These are phyloP conservation scores for Hordeum pubiflorum DNA, from an alignment of 202 grass and related monocot genomes.

Conservation along the genomic window DNA sequence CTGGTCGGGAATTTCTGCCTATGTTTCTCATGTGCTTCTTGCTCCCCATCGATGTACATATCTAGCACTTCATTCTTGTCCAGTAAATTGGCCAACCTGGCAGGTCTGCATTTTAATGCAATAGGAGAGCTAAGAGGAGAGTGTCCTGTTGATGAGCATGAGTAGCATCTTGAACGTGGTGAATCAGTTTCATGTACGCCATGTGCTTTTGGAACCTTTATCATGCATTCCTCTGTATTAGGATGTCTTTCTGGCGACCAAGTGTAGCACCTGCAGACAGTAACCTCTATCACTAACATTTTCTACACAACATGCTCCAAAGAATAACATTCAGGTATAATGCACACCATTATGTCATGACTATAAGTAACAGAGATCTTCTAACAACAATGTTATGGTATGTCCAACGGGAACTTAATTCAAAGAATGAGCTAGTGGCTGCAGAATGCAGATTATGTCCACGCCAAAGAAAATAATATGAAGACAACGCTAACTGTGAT, in stretches of 20 bases:
- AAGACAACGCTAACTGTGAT: neutral
- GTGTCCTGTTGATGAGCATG: conserved; percentile 51
- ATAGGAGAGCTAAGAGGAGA: conserved; percentile 46
- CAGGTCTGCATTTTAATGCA: conserved; percentile 43
- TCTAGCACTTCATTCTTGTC: conserved; percentile 50
- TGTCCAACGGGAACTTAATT: neutral
- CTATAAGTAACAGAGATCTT: neutral
- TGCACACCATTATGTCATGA: neutral
- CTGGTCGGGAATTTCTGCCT: conserved; percentile 25
- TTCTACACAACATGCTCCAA: neutral
- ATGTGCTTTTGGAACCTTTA: conserved; percentile 27
- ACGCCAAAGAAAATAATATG: neutral
- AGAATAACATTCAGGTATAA: neutral
- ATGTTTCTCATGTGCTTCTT: conserved; percentile 25
- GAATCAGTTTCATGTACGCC: conserved; percentile 39
- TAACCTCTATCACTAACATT: conserved; percentile 28
- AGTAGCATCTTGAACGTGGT: conserved; percentile 50
- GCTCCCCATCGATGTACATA: conserved; percentile 61
- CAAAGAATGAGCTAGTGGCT: conserved; percentile 9
- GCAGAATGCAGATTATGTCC: conserved; percentile 8
- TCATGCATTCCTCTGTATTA: conserved; percentile 18
- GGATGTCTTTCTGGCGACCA: conserved; percentile 40
- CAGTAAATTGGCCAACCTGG: conserved; percentile 34
- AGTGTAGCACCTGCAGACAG: conserved; percentile 34
- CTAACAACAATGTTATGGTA: neutral